Base-by-base conservation (phyloP, 805 yeast genomes). In the Kazachstania psychrophila region DNA sequence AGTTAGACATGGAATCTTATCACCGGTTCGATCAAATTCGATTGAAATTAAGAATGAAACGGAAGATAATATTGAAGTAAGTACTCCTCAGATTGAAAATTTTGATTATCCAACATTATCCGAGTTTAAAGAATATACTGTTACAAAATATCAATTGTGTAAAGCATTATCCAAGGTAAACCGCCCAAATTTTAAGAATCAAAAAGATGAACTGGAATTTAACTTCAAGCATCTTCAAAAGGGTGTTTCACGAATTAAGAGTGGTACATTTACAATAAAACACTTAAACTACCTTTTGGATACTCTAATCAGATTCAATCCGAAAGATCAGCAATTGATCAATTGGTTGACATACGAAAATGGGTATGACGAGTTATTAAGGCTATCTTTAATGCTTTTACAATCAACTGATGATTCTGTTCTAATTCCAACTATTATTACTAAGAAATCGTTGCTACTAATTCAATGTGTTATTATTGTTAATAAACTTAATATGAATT, bases 181-280 rank as follows among this genome's bases (percentile, higher is more conserved):
- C 22, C 5, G 12, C 5, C 3, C 18, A 8, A 23, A 17, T n/a
- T n/a, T 16, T 11, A 17, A 11, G 12, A n/a, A n/a, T 19, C 11
- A n/a, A 11, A 23, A 24, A 15, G 25, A 26, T n/a, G 23, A 9
- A 8, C 20, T 31, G 12, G 38, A 33, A 6, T 31, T 37, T 10
- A 37, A 42, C 35, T 41, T 44, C 15, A 45, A 36, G 3, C 50
- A 46, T 19, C 32, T 54, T 43, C 19, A 33, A 22, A 42, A 45
- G 22, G 54, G 52, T 2, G 40, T 54, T 3, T 34, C 34, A 14
- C 45, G 54, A 37, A 51, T 56, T 3, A 42, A 50, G 28, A 47
- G 44, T 23, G 50, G 56, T 2, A 48, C 60, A 2, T 58, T 56
- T 38, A 44, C 58, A 1, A 44, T 52, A 32, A 52, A 45, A 28